Evolutionary conservation across 352 stramenopile genomes (phyloP), one percentile per base, ranked within the genome.

Genomic region (Globisporangium spiculum): DNA sequence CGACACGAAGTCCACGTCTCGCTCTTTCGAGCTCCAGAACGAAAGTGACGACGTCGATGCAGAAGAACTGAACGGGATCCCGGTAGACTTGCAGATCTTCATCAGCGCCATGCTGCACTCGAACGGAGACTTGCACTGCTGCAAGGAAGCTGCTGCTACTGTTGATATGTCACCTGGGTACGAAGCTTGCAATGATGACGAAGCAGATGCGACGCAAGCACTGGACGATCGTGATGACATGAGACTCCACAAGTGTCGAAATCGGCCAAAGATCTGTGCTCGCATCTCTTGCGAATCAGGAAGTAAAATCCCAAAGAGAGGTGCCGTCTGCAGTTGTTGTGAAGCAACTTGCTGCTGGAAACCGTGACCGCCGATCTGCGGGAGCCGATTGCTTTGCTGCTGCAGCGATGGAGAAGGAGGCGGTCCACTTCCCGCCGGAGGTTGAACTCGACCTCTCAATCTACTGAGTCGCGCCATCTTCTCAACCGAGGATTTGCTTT

Each of bases 41-140:
- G 71, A 71, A 54, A 80, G 41, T 24, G 60, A 54, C 18, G 64
- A 67, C 7, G 62, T 60, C 10, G 71, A 41, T 16, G 67, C 41
- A 1, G 66, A 70, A 26, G 68, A 32, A 9, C 26, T 48, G 20
- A 87, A 55, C 7, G 73, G 70, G 44, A 89, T 88, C 3, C 83
- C 83, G 0, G 85, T 70, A 1, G 73, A 56, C 60, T 89, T 88
- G 71, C 78, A 87, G 9, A 91, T 57, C 63, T 86, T 88, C 30
- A 80, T 79, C 52, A 90, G 79, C 9, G 76, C 59, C 73, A 86
- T 82, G 55, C 65, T 82, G 65, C 81, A 89, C 61, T 90, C 81
- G 27, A 86, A 80, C 20, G 78, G 61, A 7, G 83, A 84, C 53
- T 78, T 84, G 34, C 34, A 27, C 8, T 44, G 36, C 12, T 44